Conservation (phyloP, 495 filamentous ascomycete species). For the Geoglossum glabrum region DNA sequence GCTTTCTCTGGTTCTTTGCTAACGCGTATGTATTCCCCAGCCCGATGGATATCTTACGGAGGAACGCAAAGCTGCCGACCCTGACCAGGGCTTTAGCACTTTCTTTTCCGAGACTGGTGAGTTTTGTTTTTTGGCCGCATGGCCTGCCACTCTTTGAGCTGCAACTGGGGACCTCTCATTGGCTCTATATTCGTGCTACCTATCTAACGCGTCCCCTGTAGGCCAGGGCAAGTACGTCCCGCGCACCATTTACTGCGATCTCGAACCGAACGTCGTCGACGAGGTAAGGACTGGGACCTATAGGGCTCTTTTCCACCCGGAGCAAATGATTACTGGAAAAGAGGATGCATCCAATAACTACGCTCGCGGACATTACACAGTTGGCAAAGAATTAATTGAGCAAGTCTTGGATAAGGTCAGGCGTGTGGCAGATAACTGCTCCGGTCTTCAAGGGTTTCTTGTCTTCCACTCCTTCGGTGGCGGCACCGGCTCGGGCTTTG, state of each 20-base stretch:
- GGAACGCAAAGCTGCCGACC: constrained; percentile 80
- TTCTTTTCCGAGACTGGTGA: constrained; percentile 99
- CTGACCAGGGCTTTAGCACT: constrained; percentile 96
- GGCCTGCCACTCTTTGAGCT: background rate
- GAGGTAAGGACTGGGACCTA: constrained; percentile 82
- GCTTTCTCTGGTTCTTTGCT: background rate
- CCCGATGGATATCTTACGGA: constrained; percentile 97
- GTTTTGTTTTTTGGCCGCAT: constrained; percentile 13
- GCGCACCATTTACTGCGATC: constrained; percentile 97
- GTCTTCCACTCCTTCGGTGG: constrained; percentile 99
- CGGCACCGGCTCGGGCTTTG: constrained; percentile 95
- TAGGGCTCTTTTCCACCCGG: constrained; percentile 76
- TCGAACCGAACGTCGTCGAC: constrained; percentile 98
- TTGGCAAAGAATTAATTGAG: constrained; percentile 80
- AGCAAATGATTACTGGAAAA: constrained; percentile 73
- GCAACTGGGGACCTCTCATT: background rate
- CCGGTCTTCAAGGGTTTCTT: constrained; percentile 93
- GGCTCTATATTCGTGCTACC: background rate
- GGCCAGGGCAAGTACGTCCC: constrained; percentile 98
- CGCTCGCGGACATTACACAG: constrained; percentile 82
- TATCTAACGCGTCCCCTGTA: constrained; percentile 16
- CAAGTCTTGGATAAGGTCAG: constrained; percentile 68
- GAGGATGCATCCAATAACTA: constrained; percentile 94
- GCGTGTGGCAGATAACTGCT: constrained; percentile 85
- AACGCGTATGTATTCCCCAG: constrained; percentile 25